A percentile compares a stretch with the other conserved stretches of the same genome.
phyloP scores from a whole-genome alignment of 176 grass and related monocot genomes.

The Carex littledalei region DNA sequence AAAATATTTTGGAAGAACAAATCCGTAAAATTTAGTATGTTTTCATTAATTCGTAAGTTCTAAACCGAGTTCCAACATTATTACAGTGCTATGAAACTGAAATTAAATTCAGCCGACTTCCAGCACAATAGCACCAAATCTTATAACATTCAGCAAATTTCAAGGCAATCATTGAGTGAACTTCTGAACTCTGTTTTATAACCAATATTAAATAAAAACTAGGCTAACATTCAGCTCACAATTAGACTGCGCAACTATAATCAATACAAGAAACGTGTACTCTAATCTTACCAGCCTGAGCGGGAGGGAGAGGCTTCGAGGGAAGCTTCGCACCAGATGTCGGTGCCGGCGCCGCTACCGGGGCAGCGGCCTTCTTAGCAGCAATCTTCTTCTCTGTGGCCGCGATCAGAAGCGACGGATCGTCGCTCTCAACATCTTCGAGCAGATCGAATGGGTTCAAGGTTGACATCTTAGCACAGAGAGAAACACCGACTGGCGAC shows the following conservation, averaged over 20 bases:
- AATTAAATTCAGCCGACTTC: background rate
- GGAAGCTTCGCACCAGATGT: conserved; percentile 38
- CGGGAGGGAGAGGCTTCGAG: conserved; percentile 49
- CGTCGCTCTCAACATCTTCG: conserved; percentile 66
- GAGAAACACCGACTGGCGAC: background rate
- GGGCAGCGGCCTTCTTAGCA: conserved; percentile 33
- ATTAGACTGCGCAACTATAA: background rate
- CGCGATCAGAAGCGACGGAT: conserved; percentile 45
- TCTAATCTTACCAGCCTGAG: conserved; percentile 59
- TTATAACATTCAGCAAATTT: background rate
- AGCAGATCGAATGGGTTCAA: conserved; percentile 77
- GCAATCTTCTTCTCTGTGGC: conserved; percentile 55
- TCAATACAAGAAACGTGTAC: background rate
- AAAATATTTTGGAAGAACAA: background rate
- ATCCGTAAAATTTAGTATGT: background rate
- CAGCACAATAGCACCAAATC: background rate
- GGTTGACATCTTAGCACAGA: conserved; percentile 38
- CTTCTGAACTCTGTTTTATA: background rate
- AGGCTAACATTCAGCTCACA: background rate
- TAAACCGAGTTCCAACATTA: background rate
- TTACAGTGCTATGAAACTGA: background rate
- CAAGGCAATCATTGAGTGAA: background rate
- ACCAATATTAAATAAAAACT: background rate
- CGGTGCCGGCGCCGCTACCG: conserved; percentile 4
- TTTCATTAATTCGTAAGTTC: background rate